Evolutionary conservation across 768 basidiomycete genomes (phyloP).

Genomic region (Pluteus cervinus): DNA sequence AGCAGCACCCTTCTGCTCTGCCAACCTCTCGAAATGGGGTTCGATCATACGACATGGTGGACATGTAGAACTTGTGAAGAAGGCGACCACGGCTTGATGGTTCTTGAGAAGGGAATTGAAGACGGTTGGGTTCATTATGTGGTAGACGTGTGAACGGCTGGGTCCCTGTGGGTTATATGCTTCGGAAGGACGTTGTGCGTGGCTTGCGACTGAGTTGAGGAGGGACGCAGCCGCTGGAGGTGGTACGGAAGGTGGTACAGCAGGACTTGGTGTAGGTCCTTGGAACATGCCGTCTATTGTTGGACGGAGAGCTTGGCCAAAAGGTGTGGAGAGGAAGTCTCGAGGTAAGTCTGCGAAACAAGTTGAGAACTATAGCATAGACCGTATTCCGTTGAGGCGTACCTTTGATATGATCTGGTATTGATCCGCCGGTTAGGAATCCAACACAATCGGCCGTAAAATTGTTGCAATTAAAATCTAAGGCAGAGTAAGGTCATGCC

Average conservation of each 20-base stretch:
- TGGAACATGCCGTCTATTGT: constrained; percentile 90
- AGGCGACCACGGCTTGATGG: constrained; percentile 69
- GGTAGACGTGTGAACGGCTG: constrained; percentile 60
- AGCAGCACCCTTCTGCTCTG: constrained; percentile 50
- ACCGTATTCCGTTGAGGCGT: too few species aligned
- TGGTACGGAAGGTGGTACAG: constrained; percentile 24
- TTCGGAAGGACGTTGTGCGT: constrained; percentile 28
- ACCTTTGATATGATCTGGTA: constrained; percentile 83
- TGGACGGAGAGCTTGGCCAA: constrained; percentile 79
- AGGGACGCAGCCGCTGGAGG: constrained; percentile 31
- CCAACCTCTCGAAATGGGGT: constrained; percentile 75
- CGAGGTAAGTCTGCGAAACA: constrained; percentile 67
- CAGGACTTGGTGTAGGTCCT: constrained; percentile 42
- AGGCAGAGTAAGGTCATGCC: neutral
- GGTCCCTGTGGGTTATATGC: constrained; percentile 25
- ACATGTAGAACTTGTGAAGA: constrained; percentile 77
- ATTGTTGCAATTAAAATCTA: constrained; percentile 93
- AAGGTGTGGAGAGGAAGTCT: constrained; percentile 86
- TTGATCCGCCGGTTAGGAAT: constrained; percentile 78
- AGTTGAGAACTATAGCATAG: too few species aligned
- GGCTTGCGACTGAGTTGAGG: constrained; percentile 50
- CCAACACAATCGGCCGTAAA: constrained; percentile 88
- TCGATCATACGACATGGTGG: constrained; percentile 80
- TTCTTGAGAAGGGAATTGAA: constrained; percentile 59
- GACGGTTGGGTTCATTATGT: constrained; percentile 68